A percentile compares a stretch with the other conserved stretches of the same genome.
These are phyloP conservation scores for Vitis rotundifolia DNA, from an alignment of 164 flowering plant genomes.

Conservation along the genomic window DNA sequence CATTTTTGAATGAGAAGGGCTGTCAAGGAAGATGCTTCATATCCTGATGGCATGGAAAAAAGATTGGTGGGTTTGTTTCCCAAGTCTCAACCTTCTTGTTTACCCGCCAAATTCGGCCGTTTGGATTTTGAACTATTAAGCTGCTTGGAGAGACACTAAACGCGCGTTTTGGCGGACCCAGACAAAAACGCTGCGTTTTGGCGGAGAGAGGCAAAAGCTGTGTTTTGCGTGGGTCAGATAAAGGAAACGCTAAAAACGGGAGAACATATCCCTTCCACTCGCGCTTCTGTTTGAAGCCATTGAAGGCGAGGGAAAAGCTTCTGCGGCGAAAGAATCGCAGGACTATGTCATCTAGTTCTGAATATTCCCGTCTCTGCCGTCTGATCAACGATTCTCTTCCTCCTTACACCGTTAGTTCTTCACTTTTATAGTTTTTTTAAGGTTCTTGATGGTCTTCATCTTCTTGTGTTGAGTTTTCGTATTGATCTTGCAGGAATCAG, in stretches of 20 bases:
- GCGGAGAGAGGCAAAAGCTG: too few species aligned
- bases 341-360: slow-evolving; percentile 17
- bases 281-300: not conserved
- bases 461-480: not conserved
- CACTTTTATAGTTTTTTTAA: not conserved
- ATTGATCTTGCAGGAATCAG: slow-evolving; percentile 23
- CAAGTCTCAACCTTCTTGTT: too few species aligned
- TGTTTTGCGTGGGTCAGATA: too few species aligned
- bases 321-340: not conserved
- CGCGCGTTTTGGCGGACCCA: too few species aligned
- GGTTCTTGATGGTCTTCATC: not conserved
- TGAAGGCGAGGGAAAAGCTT: not conserved
- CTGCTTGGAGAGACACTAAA: too few species aligned
- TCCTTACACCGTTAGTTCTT: slow-evolving; percentile 35
- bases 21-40: slow-evolving; percentile 24
- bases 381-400: slow-evolving; percentile 43
- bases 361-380: slow-evolving; percentile 38
- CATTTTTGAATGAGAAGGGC: slow-evolving; percentile 54
- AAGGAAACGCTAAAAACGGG: too few species aligned
- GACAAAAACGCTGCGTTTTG: too few species aligned
- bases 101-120: not conserved
- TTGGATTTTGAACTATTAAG: not conserved
- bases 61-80: not conserved
- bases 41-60: slow-evolving; percentile 13
- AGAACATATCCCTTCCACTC: too few species aligned